phyloP scores from a whole-genome alignment of 2,329 filamentous ascomycete species.

The Sporothrix curviconia region DNA sequence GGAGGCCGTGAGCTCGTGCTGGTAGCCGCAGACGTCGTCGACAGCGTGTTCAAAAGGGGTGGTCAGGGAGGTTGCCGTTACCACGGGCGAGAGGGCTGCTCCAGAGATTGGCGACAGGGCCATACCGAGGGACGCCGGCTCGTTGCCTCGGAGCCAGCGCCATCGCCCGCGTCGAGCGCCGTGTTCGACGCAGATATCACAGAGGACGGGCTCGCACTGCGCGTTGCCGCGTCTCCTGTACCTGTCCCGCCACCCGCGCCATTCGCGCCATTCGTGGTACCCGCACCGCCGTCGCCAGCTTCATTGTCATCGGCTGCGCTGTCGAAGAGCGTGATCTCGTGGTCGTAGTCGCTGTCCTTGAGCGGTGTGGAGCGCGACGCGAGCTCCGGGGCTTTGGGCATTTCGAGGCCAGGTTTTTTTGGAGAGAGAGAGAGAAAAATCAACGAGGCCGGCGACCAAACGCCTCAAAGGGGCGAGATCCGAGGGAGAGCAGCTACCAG shows the following conservation, averaged over 20 bases:
- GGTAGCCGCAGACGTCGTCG: background rate
- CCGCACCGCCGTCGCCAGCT: background rate
- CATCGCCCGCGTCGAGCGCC: background rate
- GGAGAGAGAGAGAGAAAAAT: background rate
- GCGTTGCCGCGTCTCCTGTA: background rate
- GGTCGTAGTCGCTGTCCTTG: conserved; percentile 59
- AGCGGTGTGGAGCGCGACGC: conserved; percentile 49
- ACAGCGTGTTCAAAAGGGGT: conserved; percentile 1
- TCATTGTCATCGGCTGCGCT: conserved; percentile 26
- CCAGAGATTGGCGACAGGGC: background rate
- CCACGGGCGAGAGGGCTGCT: background rate
- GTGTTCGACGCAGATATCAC: background rate
- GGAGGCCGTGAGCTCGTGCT: background rate
- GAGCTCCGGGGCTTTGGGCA: conserved; percentile 41
- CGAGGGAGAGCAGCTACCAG: too few species aligned
- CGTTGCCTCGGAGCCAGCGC: background rate
- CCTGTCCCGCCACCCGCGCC: background rate
- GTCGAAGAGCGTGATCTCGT: conserved; percentile 65
- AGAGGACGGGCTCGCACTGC: background rate
- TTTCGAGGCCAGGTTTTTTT: conserved; percentile 21
- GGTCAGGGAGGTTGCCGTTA: background rate
- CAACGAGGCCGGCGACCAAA: too few species aligned
- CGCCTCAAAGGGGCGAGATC: too few species aligned
- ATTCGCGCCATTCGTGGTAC: too few species aligned
- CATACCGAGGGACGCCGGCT: background rate